These are phyloP conservation scores for Dentipellis fragilis DNA, from an alignment of 768 basidiomycete genomes.

Conservation along the genomic window DNA sequence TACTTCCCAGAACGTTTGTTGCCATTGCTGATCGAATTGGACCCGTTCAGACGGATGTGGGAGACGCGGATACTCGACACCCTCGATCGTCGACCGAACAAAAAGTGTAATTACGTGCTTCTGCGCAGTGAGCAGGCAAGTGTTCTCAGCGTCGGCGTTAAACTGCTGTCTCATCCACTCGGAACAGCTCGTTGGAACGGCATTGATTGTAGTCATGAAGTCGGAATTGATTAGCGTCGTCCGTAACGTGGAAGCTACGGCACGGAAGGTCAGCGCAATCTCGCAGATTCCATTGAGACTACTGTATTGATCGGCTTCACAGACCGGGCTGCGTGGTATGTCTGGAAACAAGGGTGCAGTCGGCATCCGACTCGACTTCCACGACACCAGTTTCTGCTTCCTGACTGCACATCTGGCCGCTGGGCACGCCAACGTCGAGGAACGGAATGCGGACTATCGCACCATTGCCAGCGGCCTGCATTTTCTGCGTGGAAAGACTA, in stretches of 20 bases:
- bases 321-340: constrained; percentile 90
- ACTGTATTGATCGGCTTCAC: not conserved
- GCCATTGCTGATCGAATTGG: not conserved
- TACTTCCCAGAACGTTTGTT: not conserved
- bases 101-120: constrained; percentile 68
- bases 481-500: constrained; percentile 84
- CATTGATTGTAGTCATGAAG: constrained; percentile 78
- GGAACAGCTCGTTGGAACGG: constrained; percentile 84
- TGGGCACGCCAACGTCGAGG: constrained; percentile 84
- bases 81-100: constrained; percentile 58
- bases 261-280: constrained; percentile 61
- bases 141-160: not conserved
- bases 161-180: not conserved
- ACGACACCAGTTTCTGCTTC: constrained; percentile 91
- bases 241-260: constrained; percentile 85
- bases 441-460: constrained; percentile 85
- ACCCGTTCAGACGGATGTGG: constrained; percentile 61
- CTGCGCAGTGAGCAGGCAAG: constrained; percentile 86
- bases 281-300: not conserved
- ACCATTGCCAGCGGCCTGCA: constrained; percentile 80
- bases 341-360: constrained; percentile 97
- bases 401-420: constrained; percentile 94
- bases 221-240: constrained; percentile 67
- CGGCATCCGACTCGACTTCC: constrained; percentile 84
- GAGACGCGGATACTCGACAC: constrained; percentile 75